A percentile compares a stretch with the other conserved stretches of the same genome.
These are phyloP conservation scores for Picochlorum sp. DNA, from an alignment of 139 green algal genomes.

Conservation along the genomic window DNA sequence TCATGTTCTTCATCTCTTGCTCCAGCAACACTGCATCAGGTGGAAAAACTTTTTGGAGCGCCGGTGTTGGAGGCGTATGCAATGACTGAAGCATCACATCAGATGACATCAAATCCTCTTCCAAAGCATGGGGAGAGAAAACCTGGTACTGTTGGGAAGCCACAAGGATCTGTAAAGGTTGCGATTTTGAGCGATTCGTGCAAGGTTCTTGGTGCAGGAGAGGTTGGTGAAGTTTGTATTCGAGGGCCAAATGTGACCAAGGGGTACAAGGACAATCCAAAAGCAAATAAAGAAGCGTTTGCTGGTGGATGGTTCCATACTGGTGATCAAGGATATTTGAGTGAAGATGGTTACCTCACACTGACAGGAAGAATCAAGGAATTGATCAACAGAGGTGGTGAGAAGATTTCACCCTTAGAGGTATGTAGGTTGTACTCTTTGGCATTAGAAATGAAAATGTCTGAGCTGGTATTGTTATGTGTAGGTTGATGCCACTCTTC, in stretches of 20 bases:
- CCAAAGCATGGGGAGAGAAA: slow-evolving; percentile 49
- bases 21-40: slow-evolving; percentile 51
- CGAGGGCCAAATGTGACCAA: slow-evolving; percentile 67
- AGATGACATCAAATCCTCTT: slow-evolving; percentile 78
- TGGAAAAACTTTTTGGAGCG: slow-evolving; percentile 61
- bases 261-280: slow-evolving; percentile 70
- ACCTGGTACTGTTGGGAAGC: slow-evolving; percentile 25
- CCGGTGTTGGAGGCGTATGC: slow-evolving; percentile 82
- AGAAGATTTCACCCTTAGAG: slow-evolving; percentile 81
- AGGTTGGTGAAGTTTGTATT: slow-evolving; percentile 72
- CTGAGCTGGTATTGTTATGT: not conserved
- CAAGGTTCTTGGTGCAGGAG: slow-evolving; percentile 7
- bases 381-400: slow-evolving; percentile 83
- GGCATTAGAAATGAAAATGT: not conserved
- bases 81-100: slow-evolving; percentile 83
- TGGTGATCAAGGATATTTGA: slow-evolving; percentile 62
- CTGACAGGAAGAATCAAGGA: slow-evolving; percentile 84
- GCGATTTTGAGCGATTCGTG: not conserved
- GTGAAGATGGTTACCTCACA: slow-evolving; percentile 70
- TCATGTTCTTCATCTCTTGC: slow-evolving; percentile 64
- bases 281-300: slow-evolving; percentile 67
- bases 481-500: slow-evolving; percentile 65
- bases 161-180: slow-evolving; percentile 2
- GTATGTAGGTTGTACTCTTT: not conserved
- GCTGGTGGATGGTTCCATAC: slow-evolving; percentile 58